These are phyloP conservation scores for Phytophthora lateralis DNA, from an alignment of 352 stramenopile genomes.

Conservation along the genomic window DNA sequence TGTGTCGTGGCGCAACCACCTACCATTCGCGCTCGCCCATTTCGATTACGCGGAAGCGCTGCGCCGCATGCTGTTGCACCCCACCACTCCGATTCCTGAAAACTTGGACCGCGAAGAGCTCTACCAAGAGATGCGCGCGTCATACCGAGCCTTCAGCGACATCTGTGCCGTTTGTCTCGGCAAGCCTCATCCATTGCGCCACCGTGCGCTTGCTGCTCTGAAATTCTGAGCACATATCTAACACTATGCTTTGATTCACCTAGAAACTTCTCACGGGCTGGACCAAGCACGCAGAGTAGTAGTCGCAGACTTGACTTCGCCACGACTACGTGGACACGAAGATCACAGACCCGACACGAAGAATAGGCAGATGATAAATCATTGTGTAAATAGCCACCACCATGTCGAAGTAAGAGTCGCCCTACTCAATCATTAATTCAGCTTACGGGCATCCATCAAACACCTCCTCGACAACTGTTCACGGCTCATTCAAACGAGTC, in stretches of 20 bases:
- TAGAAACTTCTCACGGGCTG: slow-evolving; percentile 5
- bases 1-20: slow-evolving; percentile 34
- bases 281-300: slow-evolving; percentile 3
- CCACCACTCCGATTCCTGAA: slow-evolving; percentile 17
- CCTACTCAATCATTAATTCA: slow-evolving; percentile 5
- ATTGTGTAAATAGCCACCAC: slow-evolving; percentile 4
- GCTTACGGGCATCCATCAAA: neutral
- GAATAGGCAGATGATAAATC: slow-evolving; percentile 6
- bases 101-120: slow-evolving; percentile 31
- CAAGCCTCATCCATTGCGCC: slow-evolving; percentile 34
- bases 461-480: neutral
- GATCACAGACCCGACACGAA: neutral
- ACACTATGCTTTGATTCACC: slow-evolving; percentile 12
- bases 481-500: slow-evolving; percentile 67
- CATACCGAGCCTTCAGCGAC: slow-evolving; percentile 35
- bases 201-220: slow-evolving; percentile 30
- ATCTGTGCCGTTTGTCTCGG: slow-evolving; percentile 46
- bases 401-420: slow-evolving; percentile 1
- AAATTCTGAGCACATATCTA: slow-evolving; percentile 32
- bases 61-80: slow-evolving; percentile 33
- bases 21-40: slow-evolving; percentile 45
- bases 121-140: slow-evolving; percentile 36
- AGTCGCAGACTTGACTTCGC: slow-evolving; percentile 1
- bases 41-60: slow-evolving; percentile 46
- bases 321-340: neutral